Evolutionary conservation across 164 flowering plant genomes (phyloP).

Genomic region (Vitis rotundifolia): DNA sequence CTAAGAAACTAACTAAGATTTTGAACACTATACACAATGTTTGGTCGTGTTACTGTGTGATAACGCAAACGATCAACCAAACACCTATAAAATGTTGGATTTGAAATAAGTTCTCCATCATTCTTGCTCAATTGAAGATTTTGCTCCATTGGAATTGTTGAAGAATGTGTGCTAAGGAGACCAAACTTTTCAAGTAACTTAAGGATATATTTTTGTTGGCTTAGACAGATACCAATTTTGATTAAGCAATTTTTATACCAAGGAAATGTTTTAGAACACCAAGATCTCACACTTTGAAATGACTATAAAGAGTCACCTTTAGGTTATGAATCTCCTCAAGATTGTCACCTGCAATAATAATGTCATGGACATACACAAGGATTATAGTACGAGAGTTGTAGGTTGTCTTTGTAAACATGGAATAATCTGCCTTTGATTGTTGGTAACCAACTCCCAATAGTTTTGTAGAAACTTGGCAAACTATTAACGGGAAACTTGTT

Average conservation of each 20-base stretch:
- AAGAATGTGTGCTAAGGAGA: background rate
- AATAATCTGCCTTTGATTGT: background rate
- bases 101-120: background rate
- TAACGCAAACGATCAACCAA: background rate
- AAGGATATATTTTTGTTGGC: background rate
- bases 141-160: background rate
- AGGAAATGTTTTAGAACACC: background rate
- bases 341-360: background rate
- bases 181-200: background rate
- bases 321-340: background rate
- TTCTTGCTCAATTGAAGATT: background rate
- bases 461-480: background rate
- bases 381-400: background rate
- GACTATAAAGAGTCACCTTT: background rate
- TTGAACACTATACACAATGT: background rate
- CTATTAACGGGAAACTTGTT: background rate
- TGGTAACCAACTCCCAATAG: background rate
- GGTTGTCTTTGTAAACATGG: background rate
- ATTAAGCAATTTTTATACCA: background rate
- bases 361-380: background rate
- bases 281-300: background rate
- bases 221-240: background rate
- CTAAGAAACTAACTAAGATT: background rate
- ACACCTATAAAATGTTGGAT: background rate
- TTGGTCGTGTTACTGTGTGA: background rate